A percentile compares a stretch with the other conserved stretches of the same genome.
Conservation (phyloP, 805 yeast species). For the Cyberlindnera veronae region DNA sequence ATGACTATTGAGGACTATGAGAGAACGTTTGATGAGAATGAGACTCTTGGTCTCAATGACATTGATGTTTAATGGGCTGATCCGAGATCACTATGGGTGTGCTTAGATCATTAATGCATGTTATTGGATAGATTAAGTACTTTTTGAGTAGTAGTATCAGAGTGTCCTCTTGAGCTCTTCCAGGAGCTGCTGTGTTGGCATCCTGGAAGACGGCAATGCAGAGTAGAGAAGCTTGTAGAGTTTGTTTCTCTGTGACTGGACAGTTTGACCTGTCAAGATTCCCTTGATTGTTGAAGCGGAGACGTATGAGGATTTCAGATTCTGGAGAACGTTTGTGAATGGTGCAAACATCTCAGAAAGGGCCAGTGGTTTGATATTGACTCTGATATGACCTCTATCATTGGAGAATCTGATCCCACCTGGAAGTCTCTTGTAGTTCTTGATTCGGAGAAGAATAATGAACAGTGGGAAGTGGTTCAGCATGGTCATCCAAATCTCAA, state of each 20-base stretch:
- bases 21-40: constrained; percentile 86
- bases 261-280: constrained; percentile 41
- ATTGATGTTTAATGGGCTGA: constrained; percentile 22
- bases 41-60: constrained; percentile 74
- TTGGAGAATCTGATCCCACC: constrained; percentile 45
- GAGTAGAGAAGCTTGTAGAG: constrained; percentile 51
- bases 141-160: no score
- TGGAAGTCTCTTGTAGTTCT: constrained; percentile 70
- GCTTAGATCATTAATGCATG: no score
- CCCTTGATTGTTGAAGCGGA: constrained; percentile 38
- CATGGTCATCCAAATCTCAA: constrained; percentile 59
- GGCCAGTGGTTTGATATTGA: constrained; percentile 44
- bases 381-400: constrained; percentile 22
- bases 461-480: constrained; percentile 86
- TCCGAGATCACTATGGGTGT: no score
- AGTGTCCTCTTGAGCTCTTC: constrained; percentile 8
- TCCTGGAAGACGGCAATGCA: constrained; percentile 40
- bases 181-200: constrained; percentile 9
- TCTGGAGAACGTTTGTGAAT: constrained; percentile 37
- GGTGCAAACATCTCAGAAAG: constrained; percentile 45
- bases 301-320: constrained; percentile 40
- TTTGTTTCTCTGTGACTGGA: constrained; percentile 43
- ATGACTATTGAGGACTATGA: constrained; percentile 89
- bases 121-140: no score
- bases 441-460: constrained; percentile 71